These are phyloP conservation scores for Serendipita sp. DNA, from an alignment of 768 basidiomycete species.

Conservation along the genomic window DNA sequence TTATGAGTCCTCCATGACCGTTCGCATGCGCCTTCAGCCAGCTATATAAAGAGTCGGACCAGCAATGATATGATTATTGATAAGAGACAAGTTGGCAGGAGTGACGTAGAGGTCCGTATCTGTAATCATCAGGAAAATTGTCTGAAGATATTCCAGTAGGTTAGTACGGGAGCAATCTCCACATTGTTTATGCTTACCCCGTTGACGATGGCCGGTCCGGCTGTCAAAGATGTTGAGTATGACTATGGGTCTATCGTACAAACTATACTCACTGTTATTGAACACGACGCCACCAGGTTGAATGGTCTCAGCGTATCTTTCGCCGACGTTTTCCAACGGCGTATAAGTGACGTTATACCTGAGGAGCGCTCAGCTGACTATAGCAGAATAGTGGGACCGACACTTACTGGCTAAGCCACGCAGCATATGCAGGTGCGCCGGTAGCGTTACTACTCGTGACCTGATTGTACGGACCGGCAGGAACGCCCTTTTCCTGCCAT, in stretches of 20 bases:
- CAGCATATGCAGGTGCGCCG: not conserved
- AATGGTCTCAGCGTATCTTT: not conserved
- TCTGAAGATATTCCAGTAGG: not conserved
- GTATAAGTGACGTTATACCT: not conserved
- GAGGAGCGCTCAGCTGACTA: not conserved
- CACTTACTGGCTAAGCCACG: not conserved
- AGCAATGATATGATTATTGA: slow-evolving; percentile 40
- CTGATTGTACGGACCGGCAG: not conserved
- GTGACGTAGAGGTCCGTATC: slow-evolving; percentile 36
- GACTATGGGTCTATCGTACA: not conserved
- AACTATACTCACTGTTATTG: not conserved
- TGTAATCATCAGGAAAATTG: slow-evolving; percentile 34
- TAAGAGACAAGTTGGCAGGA: slow-evolving; percentile 36
- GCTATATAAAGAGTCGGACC: slow-evolving; percentile 36
- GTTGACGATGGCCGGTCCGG: not conserved
- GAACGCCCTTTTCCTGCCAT: not conserved
- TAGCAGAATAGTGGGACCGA: not conserved
- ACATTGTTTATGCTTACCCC: not conserved
- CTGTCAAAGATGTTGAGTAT: not conserved
- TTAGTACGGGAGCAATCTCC: not conserved
- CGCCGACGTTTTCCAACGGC: not conserved
- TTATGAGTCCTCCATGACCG: too few relatives aligned
- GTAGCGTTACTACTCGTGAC: not conserved
- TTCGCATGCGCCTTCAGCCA: slow-evolving; percentile 19
- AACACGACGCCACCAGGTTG: not conserved